Percentiles rank a stretch among this genome's conserved stretches.
phyloP scores from a whole-genome alignment of 306 rosid genomes.

The Castanea sativa region DNA sequence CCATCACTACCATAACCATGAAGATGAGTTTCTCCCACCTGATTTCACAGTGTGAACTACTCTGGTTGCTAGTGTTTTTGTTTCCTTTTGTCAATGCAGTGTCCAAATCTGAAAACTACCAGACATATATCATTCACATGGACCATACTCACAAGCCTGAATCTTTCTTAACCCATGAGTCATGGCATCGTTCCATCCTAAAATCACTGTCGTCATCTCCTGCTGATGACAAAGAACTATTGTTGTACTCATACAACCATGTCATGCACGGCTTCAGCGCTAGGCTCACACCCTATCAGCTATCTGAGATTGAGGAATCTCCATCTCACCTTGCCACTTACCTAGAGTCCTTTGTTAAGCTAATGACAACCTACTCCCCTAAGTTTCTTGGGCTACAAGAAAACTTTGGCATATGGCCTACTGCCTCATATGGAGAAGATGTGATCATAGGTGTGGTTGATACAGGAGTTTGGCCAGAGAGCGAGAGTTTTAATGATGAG shows the following conservation, averaged over 20 bases:
- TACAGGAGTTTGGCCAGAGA: too few species aligned
- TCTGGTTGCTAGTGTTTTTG: too few species aligned
- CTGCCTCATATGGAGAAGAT: too few species aligned
- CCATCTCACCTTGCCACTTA: slow-evolving; percentile 1
- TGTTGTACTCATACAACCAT: slow-evolving; percentile 25
- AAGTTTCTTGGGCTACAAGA: slow-evolving; percentile 7
- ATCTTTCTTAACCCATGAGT: background rate
- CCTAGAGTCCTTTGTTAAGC: background rate
- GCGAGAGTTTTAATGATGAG: too few species aligned
- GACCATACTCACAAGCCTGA: background rate
- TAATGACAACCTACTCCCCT: slow-evolving; percentile 14
- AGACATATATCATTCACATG: background rate
- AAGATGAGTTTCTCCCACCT: background rate
- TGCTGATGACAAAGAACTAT: background rate
- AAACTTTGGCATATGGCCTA: background rate
- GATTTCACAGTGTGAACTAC: background rate
- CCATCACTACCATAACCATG: too few species aligned
- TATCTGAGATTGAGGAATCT: background rate
- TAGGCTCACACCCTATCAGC: background rate
- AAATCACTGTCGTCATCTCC: background rate
- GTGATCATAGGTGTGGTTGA: too few species aligned
- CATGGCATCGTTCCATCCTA: slow-evolving; percentile 2
- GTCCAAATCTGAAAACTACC: background rate
- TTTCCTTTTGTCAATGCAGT: too few species aligned
- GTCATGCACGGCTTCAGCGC: slow-evolving; percentile 22